Evolutionary conservation across 768 basidiomycete species (phyloP).

Genomic region (Pleurotus salmoneostramineus): DNA sequence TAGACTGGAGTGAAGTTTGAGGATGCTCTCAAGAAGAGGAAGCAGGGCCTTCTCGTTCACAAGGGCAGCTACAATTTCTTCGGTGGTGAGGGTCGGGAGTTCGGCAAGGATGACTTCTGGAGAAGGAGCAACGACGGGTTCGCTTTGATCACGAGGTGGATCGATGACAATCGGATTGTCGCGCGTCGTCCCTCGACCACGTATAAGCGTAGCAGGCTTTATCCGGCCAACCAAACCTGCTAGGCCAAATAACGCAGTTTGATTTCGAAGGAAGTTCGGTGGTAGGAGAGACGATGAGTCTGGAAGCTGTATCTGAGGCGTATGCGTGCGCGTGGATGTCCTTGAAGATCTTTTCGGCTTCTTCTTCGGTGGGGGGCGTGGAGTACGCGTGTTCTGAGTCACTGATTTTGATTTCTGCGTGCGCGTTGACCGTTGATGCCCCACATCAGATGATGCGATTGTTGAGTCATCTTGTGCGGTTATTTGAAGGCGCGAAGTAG

Average conservation of each 20-base stretch:
- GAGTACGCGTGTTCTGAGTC: constrained; percentile 12
- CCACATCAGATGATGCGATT: neutral
- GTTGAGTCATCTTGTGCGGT: constrained; percentile 2
- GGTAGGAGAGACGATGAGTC: constrained; percentile 59
- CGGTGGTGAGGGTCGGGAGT: constrained; percentile 46
- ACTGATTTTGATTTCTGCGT: constrained; percentile 17
- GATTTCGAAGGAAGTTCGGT: constrained; percentile 68
- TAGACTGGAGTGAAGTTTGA: constrained; percentile 37
- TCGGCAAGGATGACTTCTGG: constrained; percentile 31
- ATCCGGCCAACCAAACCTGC: constrained; percentile 70
- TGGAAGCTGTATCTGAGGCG: constrained; percentile 59
- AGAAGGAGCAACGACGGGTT: constrained; percentile 11
- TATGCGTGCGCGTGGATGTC: constrained; percentile 40
- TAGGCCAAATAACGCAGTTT: constrained; percentile 65
- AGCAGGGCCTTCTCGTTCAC: constrained; percentile 64
- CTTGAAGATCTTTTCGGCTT: constrained; percentile 29
- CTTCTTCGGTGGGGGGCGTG: constrained; percentile 24
- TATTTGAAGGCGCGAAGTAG: constrained; percentile 16
- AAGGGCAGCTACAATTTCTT: constrained; percentile 58
- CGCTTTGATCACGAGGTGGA: constrained; percentile 14
- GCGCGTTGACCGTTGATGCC: neutral
- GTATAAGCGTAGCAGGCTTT: constrained; percentile 50
- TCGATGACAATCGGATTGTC: constrained; percentile 71
- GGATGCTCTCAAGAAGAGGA: constrained; percentile 58
- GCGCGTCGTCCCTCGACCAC: constrained; percentile 47